Evolutionary conservation across 1,284 basidiomycete genomes (phyloP), one percentile per base, ranked within the genome.

Genomic region (Kalmanozyma brasiliensis): DNA sequence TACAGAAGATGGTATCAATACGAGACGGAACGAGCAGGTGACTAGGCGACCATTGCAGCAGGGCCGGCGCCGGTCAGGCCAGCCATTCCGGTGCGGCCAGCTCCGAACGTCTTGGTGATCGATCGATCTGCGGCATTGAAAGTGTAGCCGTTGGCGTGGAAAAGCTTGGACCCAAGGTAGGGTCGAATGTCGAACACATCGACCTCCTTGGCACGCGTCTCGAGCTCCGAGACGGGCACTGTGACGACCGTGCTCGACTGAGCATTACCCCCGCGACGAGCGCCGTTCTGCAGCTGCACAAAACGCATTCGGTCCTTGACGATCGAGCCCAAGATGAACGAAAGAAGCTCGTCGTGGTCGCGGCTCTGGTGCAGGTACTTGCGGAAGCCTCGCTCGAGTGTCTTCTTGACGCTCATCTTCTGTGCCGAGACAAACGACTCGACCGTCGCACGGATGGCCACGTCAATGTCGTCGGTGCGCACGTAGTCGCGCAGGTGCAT

Each of bases 401-500:
- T 94, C 85, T 93, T 95, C 87, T 98, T 98, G 84, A 98, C 94
- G 63, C 91, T 93, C 87, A 94, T 91, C 86, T 99, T 99, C 82
- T 98, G 96, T 17, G 95, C 92, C 73, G 85, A 93, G 56, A 99
- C 92, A 82, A 99, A 99, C 83, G 91, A 94, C 59, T 90, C 90
- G 23, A 99, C 89, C 2, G 93, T 91, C 34, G 97, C 94, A 68
- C 93, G 92, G 73, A 99, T 98, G 2, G 96, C 95, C 49, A 98
- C 85, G 82, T 99, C 94, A 74, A 99, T 94, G 82, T 98, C 96
- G 83, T 98, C 96, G 13, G 89, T 86, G 35, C 96, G 88, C 43
- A 98, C 96, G 79, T 92, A 97, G 83, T 98, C 96, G 46, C 96
- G 87, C 66, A 99, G 85, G 59, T 94, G 90, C 95, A 99, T 98